Conservation (phyloP, 495 filamentous ascomycete genomes). For the Collariella sp. region DNA sequence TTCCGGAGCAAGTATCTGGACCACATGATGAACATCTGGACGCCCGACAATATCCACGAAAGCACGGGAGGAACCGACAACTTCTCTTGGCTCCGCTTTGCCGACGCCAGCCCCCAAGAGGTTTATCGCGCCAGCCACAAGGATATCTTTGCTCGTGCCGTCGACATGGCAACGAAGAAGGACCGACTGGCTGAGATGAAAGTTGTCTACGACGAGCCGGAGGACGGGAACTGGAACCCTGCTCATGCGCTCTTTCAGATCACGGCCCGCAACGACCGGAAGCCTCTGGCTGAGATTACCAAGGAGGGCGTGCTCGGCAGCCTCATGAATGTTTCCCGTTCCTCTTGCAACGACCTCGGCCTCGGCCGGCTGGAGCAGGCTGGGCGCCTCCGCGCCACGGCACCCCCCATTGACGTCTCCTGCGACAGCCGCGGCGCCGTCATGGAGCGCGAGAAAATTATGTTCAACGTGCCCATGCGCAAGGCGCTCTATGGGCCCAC, state of each 20-base stretch:
- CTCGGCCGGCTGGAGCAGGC: constrained; percentile 72
- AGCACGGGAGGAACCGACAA: constrained; percentile 46
- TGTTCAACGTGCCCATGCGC: constrained; percentile 73
- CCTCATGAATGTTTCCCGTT: constrained; percentile 70
- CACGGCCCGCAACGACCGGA: constrained; percentile 56
- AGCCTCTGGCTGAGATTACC: constrained; percentile 61
- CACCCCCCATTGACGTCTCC: constrained; percentile 77
- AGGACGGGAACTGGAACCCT: constrained; percentile 54
- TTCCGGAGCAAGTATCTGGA: constrained; percentile 64
- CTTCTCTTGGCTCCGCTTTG: constrained; percentile 89
- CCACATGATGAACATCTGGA: constrained; percentile 84
- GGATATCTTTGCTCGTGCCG: constrained; percentile 51
- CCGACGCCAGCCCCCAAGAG: constrained; percentile 67
- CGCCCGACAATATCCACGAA: constrained; percentile 64
- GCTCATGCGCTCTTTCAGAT: constrained; percentile 75
- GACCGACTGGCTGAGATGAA: constrained; percentile 42
- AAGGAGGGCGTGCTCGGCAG: constrained; percentile 61
- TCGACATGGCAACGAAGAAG: constrained; percentile 43
- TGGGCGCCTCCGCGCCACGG: constrained; percentile 62
- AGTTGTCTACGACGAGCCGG: constrained; percentile 36
- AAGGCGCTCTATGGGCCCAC: constrained; percentile 63
- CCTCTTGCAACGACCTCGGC: constrained; percentile 57
- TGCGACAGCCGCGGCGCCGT: constrained; percentile 59
- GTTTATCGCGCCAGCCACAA: constrained; percentile 53
- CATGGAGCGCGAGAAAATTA: constrained; percentile 58